Evolutionary conservation across 2,329 filamentous ascomycete genomes (phyloP).

Genomic region (Talaromyces sp.): DNA sequence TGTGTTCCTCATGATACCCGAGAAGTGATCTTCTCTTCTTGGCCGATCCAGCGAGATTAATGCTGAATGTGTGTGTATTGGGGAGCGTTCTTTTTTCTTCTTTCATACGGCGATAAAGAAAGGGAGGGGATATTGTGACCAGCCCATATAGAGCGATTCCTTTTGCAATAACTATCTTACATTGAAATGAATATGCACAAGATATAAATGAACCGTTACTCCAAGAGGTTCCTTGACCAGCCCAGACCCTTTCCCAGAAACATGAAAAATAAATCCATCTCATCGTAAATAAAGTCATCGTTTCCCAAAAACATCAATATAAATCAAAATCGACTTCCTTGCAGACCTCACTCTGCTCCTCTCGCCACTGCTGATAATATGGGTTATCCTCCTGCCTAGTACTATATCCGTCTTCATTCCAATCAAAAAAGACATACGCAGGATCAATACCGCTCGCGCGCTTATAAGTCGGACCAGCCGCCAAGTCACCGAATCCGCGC

Average conservation of each 20-base stretch:
- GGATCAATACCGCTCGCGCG: slow-evolving; percentile 18
- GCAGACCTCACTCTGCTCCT: slow-evolving; percentile 31
- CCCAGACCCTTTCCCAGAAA: background rate
- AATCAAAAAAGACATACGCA: slow-evolving; percentile 38
- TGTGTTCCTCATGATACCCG: background rate
- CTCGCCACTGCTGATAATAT: slow-evolving; percentile 33
- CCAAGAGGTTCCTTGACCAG: background rate
- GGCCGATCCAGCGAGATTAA: background rate
- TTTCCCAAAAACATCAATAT: background rate
- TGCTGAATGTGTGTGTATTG: background rate
- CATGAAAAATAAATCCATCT: background rate
- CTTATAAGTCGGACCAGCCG: slow-evolving; percentile 20
- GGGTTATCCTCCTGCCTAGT: slow-evolving; percentile 29
- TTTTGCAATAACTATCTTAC: background rate
- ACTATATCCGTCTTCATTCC: slow-evolving; percentile 24
- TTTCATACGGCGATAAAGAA: background rate
- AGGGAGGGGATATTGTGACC: background rate
- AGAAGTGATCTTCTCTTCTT: background rate
- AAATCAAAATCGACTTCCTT: slow-evolving; percentile 31
- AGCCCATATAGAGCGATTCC: background rate
- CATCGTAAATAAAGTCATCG: background rate
- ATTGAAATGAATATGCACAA: slow-evolving; percentile 5
- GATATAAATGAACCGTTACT: background rate
- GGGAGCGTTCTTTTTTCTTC: background rate
- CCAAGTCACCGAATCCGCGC: slow-evolving; percentile 27